Base-by-base conservation (phyloP, 257 asterid genomes). In the Solanum microdontum region DNA sequence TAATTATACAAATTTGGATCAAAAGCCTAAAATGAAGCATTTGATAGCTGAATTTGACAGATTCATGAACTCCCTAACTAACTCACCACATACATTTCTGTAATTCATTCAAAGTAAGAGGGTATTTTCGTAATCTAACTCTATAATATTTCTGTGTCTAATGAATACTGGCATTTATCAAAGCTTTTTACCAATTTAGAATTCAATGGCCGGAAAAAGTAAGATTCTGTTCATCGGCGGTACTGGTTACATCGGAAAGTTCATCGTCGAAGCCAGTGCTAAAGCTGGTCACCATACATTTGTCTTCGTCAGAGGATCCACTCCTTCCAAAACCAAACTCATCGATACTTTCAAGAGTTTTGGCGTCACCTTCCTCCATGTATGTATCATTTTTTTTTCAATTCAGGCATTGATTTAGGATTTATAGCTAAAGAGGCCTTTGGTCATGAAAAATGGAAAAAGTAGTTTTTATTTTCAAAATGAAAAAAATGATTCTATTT, bases 221-320 rank as follows among this genome's bases (percentile, higher is more conserved):
- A 95, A 92, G 94, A 93, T 96, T 88, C 72, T 96, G 93, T 90
- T 96, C 72, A 94, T 96, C 17, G 99, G 99, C 26, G 99, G 95
- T 87, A 94, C 98, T 0, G 98, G 98, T 37, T 92, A 94, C 88
- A 91, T 95, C 64, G 98, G 98, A 0, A 95, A 94, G 84, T 94
- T 90, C 92, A 83, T 96, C 4, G 92, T 92, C 2, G 95, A 94
- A 90, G 98, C 98, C 11, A 90, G 95, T 75, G 93, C 90, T 0
- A 94, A 92, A 84, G 90, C 92, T n/a, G 98, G 94, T 7, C 98
- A 95, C 87, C 94, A 97, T 26, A 96, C 99, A 4, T 95, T 93
- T 32, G 94, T 91, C 26, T 77, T 95, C 87, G 84, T 94, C 14
- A 89, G 98, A 85, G 93, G 92, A 87, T 75, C 74, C 91, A 84